These are phyloP conservation scores for Agroathelia rolfsii DNA, from an alignment of 1,284 basidiomycete genomes.

Conservation along the genomic window DNA sequence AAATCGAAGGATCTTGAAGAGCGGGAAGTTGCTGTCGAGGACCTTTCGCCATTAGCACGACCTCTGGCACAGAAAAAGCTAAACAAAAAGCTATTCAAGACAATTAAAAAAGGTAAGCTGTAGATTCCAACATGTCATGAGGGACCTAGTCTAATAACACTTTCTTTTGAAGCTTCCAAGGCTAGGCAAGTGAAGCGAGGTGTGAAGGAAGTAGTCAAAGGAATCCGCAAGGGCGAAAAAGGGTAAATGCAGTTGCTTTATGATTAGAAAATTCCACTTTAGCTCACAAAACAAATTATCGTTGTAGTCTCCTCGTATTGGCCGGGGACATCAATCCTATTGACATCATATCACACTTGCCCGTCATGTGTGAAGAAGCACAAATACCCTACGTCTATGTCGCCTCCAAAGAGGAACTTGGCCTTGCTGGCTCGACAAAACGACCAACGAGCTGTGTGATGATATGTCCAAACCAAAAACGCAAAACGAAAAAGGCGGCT, in stretches of 20 bases:
- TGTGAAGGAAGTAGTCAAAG: conserved; percentile 95
- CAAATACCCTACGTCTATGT: conserved; percentile 90
- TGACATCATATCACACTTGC: conserved; percentile 96
- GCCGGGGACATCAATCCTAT: conserved; percentile 97
- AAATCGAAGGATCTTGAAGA: conserved; percentile 49
- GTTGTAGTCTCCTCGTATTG: conserved; percentile 72
- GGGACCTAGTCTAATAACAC: conserved; percentile 6
- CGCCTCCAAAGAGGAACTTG: conserved; percentile 87
- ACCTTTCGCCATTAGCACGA: conserved; percentile 83
- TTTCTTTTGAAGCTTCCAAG: conserved; percentile 62
- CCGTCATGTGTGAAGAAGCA: conserved; percentile 90
- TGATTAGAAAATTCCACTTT: too few species aligned
- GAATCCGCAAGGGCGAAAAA: conserved; percentile 90
- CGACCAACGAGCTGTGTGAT: conserved; percentile 97
- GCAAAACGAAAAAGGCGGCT: conserved; percentile 58
- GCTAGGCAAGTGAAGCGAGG: conserved; percentile 88
- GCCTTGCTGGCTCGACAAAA: conserved; percentile 93
- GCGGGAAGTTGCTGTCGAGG: conserved; percentile 64
- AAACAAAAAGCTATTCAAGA: conserved; percentile 85
- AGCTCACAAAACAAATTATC: conserved; percentile 5
- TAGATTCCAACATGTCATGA: conserved; percentile 1
- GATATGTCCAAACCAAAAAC: conserved; percentile 75
- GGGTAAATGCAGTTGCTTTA: conserved; percentile 49
- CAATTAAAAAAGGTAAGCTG: conserved; percentile 77
- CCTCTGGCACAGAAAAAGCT: conserved; percentile 89